Evolutionary conservation across 192 early-diverging fungal genomes (phyloP).

Genomic region (Coemansia sp.): DNA sequence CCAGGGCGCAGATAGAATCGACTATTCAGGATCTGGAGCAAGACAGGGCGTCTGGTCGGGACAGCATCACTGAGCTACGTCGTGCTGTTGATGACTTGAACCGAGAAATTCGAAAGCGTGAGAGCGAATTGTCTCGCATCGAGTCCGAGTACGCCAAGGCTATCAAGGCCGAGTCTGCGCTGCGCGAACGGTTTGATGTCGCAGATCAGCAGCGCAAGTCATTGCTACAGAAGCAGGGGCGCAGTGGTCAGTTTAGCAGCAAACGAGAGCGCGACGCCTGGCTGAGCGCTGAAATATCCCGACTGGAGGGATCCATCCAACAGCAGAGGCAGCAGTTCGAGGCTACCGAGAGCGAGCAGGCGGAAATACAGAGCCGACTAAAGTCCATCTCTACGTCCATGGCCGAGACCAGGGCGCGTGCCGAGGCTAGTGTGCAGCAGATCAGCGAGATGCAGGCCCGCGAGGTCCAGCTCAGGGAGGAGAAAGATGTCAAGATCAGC

Average conservation of each 20-base stretch:
- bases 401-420: conserved; percentile 22
- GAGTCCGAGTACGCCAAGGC: conserved; percentile 66
- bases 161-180: conserved; percentile 55
- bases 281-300: conserved; percentile 68
- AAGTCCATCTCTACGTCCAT: conserved; percentile 21
- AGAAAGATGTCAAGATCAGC: conserved; percentile 35
- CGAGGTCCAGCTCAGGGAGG: conserved; percentile 40
- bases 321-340: conserved; percentile 59
- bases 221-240: conserved; percentile 84
- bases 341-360: conserved; percentile 36
- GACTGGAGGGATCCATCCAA: conserved; percentile 56
- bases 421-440: conserved; percentile 22
- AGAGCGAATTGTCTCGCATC: conserved; percentile 63
- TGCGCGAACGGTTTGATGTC: conserved; percentile 68
- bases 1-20: conserved; percentile 75
- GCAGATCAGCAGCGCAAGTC: conserved; percentile 69
- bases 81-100: conserved; percentile 33
- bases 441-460: conserved; percentile 40
- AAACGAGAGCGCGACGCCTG: conserved; percentile 76
- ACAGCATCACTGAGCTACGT: conserved; percentile 51
- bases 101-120: conserved; percentile 42
- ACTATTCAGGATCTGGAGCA: conserved; percentile 81
- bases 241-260: conserved; percentile 71
- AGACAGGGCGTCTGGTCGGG: conserved; percentile 44
- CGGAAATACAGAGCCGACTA: conserved; percentile 25